Base-by-base conservation (phyloP, 192 early-diverging fungal species). In the Umbelopsis vinacea region DNA sequence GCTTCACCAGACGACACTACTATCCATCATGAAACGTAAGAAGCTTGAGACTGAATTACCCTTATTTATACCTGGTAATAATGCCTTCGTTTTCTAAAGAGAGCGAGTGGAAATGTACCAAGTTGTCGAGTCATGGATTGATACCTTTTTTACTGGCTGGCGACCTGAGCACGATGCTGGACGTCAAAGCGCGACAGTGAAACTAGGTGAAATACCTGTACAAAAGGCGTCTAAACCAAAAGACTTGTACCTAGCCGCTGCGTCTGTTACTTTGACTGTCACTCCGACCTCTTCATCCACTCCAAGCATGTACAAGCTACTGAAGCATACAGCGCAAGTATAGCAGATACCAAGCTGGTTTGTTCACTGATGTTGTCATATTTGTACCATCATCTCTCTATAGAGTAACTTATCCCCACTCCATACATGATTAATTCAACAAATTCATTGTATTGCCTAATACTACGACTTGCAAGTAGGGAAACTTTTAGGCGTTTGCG, bases 51-150 rank as follows among this genome's bases (percentile, higher is more conserved):
- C 15, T 50, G 48, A 21, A 2, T 21, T 1, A 19, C 2, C 48
- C 17, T n/a, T n/a, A 50, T 17, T 50, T 8, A 15, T 50, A 21
- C n/a, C n/a, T 9, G 1, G 15, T 21, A n/a, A 50, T 15, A 46
- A 19, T 50, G 15, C 15, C 17, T n/a, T 21, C 1, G 48, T 50
- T 29, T 3, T 12, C 11, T 19, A 15, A 29, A 63, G 57, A 0
- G 57, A 63, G 14, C 23, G 26, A 63, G 57, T 63, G 0, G 57
- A 63, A 19, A 35, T 63, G 1, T 63, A 63, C 57, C 10, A 63
- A 17, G 2, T 63, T 5, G 57, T 26, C 33, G 29, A 63, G 33
- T 63, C 57, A 37, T 63, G 57, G 57, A 37, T 63, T 4, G 57
- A 63, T 63, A 35, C 57, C 33, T 19, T 63, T 4, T 63, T 63